Base-by-base conservation (phyloP, 192 early-diverging fungal species). In the Coemansia aciculifera region DNA sequence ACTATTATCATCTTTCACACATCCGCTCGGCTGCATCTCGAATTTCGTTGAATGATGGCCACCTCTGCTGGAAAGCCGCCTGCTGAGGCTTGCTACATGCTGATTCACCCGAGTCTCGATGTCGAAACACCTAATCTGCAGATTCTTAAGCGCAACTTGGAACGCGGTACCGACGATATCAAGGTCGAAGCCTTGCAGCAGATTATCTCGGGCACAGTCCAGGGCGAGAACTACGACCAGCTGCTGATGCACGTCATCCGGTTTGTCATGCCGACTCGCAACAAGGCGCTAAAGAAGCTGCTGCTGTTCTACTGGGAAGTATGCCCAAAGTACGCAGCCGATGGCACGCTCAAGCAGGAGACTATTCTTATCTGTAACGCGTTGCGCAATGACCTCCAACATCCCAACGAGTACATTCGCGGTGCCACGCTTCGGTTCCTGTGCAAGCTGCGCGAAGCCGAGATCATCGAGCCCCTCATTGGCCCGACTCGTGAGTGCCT, bases 201-300 rank as follows among this genome's bases (percentile, higher is more conserved):
- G 69, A 85, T 99, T 61, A 86, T 99, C 39, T 84, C 90, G 27
- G 87, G 89, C 38, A 95, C 96, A 87, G 77, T 97, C 36, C 95
- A 98, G 72, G 97, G 97, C 42, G 96, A 99, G 69, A 91, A 92
- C 34, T 86, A 89, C 75, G 88, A 90, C 44, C 85, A 89, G 75
- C 85, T 99, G 43, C 87, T 99, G 52, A 95, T 99, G 93, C 95
- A 96, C 75, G 90, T 99, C 72, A 99, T 99, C 83, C 94, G 95
- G 62, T 98, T 97, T 77, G 93, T 98, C 31, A 89, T 97, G 87
- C 97, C 96, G 29, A 92, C 91, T 21, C 94, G 92, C 78, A 95
- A 94, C 88, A 99, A 99, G 84, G 74, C 87, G 71, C 89, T 99
- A 46, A 99, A 99, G 87, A 99, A 99, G 81, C 86, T 99, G 40